Base-by-base conservation (phyloP, 305 asterid species). In the Galium porrigens region DNA sequence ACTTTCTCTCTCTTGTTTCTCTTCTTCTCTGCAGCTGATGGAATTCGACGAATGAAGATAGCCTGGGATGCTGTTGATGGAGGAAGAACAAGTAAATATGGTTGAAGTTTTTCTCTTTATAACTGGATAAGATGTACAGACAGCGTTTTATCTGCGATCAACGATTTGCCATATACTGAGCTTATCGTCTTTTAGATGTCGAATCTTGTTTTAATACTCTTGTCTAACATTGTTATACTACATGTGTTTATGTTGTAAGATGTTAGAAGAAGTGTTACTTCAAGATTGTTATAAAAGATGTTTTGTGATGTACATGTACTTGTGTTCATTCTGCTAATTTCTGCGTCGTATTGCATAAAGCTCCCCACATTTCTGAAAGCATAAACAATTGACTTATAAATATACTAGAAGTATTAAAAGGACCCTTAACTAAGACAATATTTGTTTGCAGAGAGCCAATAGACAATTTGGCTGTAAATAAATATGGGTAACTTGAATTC, bases 11-110 rank as follows among this genome's bases (percentile, higher is more conserved):
- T 30, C 56, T 36, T 32, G 32, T 22, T 22, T 10, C 33, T 30
- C 4, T 3, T 29, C 14, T 8, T 41, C 57, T 52, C 29, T 52
- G 18, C 54, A 72, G 76, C 12, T 72, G 53, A 61, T 72, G 76
- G 25, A 52, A 48, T 72, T 72, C 11, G 52, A 61, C 20, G 75
- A 71, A 33, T 12, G 52, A 39, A 27, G 14, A 3, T 65, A 61
- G 7, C 1, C 37, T 6, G 30, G 54, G 17, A 32, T 27, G 64
- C 36, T 3, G 41, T 48, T 51, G 27, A 51, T 3, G 51, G 32
- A 37, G 39, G 59, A 42, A 22, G 12, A 46, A 12, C 8, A 17
- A 49, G 42, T 41, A 29, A 6, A 46, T 48, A 29, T 37, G 42
- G 61, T 6, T 32, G 49, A 18, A 10, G 61, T 33, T 8, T 48